A percentile compares a stretch with the other conserved stretches of the same genome.
These are phyloP conservation scores for Saccharomycopsis guyanensis DNA, from an alignment of 805 yeast genomes.

Conservation along the genomic window DNA sequence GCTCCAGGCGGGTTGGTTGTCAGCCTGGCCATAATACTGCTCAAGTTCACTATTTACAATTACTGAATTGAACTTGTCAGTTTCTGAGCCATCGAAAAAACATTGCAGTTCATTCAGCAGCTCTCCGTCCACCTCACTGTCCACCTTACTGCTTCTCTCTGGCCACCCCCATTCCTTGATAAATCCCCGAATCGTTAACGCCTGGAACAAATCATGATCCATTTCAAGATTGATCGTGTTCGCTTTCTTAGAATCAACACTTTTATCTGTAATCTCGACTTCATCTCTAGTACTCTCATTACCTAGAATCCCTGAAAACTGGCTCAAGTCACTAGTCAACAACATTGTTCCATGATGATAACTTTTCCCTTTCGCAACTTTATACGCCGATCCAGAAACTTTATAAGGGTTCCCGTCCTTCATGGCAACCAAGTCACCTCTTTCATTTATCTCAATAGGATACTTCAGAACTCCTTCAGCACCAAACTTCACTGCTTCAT, in stretches of 20 bases:
- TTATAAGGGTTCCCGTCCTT: conserved; percentile 35
- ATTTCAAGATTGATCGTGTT: conserved; percentile 59
- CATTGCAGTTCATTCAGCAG: no score
- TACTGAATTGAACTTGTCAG: no score
- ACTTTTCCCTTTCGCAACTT: conserved; percentile 70
- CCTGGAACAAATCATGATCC: conserved; percentile 9
- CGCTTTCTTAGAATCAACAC: conserved; percentile 74
- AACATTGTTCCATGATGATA: conserved; percentile 97
- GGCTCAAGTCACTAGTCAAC: conserved; percentile 53
- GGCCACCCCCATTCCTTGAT: conserved; percentile 5
- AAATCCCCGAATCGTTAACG: conserved; percentile 14
- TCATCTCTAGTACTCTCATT: conserved; percentile 40
- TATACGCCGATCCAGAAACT: conserved; percentile 90
- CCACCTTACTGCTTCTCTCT: background rate
- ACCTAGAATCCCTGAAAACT: conserved; percentile 51
- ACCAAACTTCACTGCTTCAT: conserved; percentile 15
- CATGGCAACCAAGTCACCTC: conserved; percentile 55
- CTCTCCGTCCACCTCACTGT: background rate
- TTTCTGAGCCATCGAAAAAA: no score
- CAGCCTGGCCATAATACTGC: background rate
- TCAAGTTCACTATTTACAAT: no score
- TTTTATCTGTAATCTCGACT: conserved; percentile 32
- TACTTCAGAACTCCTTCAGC: conserved; percentile 9
- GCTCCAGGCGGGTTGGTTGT: no score
- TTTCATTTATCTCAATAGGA: conserved; percentile 42